Conservation (phyloP, 116 monocot genomes). For the Iris pallida region DNA sequence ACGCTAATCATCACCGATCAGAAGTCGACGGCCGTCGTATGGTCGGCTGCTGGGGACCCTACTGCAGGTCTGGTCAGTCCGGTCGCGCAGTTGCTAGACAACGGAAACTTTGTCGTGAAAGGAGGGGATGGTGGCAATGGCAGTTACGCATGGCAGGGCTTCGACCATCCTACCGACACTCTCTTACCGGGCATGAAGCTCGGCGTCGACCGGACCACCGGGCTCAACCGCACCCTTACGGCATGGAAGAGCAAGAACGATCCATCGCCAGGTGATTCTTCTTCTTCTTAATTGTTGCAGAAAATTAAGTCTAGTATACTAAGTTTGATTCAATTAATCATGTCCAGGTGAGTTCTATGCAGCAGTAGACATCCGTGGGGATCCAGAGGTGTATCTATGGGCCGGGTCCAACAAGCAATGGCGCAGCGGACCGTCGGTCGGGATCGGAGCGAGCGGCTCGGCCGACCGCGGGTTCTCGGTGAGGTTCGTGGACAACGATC, state of each 20-base stretch:
- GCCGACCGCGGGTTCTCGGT: not conserved
- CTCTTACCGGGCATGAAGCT: conserved; percentile 36
- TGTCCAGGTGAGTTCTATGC: no score
- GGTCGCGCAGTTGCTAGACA: conserved; percentile 15
- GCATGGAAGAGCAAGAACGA: conserved; percentile 18
- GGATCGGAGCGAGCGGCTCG: not conserved
- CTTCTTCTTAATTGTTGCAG: no score
- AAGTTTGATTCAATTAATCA: no score
- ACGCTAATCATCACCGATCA: not conserved
- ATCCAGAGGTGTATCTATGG: no score
- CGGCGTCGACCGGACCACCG: conserved; percentile 16
- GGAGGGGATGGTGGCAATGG: not conserved
- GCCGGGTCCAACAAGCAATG: not conserved
- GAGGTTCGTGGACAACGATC: not conserved
- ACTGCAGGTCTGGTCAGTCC: not conserved
- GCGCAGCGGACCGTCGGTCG: not conserved
- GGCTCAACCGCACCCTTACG: conserved; percentile 15
- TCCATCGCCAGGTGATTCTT: conserved; percentile 7
- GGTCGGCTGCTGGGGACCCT: not conserved
- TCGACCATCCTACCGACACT: conserved; percentile 11
- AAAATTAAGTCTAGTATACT: no score
- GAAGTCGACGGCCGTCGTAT: not conserved
- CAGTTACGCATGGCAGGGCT: conserved; percentile 28
- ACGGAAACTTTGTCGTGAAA: conserved; percentile 10
- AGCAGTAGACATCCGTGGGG: no score